Evolutionary conservation across 139 green algal genomes (phyloP).

Genomic region (Auxenochlorella protothecoides): DNA sequence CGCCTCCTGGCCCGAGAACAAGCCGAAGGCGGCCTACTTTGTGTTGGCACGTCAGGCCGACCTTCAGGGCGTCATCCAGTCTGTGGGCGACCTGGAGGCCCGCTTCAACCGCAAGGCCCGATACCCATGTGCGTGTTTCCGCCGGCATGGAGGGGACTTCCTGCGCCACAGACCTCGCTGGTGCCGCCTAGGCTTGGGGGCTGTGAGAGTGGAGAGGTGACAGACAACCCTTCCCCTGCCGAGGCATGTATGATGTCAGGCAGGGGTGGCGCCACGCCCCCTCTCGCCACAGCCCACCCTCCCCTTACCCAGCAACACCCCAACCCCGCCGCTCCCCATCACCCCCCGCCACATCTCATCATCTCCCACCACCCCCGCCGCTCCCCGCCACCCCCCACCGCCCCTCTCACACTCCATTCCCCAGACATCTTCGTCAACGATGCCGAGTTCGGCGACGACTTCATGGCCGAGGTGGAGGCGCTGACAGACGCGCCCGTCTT

Average conservation of each 20-base stretch:
- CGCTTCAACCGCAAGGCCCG: conserved; percentile 15
- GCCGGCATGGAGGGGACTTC: too few relatives aligned
- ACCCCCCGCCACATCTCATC: too few relatives aligned
- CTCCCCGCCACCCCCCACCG: too few relatives aligned
- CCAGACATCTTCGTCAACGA: conserved; percentile 22
- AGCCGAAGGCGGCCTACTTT: conserved; percentile 1
- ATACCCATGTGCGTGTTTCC: not conserved
- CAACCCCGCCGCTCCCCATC: too few relatives aligned
- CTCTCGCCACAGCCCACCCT: not conserved
- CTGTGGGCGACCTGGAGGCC: conserved; percentile 18
- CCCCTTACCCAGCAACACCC: too few relatives aligned
- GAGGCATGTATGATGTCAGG: too few relatives aligned
- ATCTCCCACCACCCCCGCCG: too few relatives aligned
- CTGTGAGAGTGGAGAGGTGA: not conserved
- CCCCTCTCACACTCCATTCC: not conserved
- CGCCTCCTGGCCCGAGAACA: not conserved
- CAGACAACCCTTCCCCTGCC: not conserved
- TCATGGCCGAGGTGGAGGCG: conserved; percentile 3
- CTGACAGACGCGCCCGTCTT: not conserved
- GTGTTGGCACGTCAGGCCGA: conserved; percentile 13
- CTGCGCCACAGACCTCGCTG: too few relatives aligned
- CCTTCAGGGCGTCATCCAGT: conserved; percentile 8
- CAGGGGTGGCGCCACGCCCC: not conserved
- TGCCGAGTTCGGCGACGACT: conserved; percentile 4
- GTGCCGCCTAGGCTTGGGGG: not conserved